Evolutionary conservation across 23 red algal species (phyloP), one percentile per base, ranked within the genome.

Genomic region (Gracilaria caudata): DNA sequence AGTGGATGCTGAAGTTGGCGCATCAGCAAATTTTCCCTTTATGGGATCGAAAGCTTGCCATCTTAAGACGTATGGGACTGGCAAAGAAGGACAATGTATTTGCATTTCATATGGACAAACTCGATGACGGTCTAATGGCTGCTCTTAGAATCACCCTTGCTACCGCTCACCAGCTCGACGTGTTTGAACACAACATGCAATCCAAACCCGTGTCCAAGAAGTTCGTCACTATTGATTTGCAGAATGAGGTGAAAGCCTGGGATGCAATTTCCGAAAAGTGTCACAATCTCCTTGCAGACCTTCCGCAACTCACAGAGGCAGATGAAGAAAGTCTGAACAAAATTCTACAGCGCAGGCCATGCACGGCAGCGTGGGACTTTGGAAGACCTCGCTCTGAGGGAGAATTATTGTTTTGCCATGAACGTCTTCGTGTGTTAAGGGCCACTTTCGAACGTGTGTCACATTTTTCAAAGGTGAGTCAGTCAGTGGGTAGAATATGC

Each of bases 1-100:
- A 91, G 45, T 89, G 85, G 85, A 53, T 78, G 17, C 35, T 79
- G 7, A 24, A 79, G 11, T 19, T 89, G 20, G 72, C 57, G 11
- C 54, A 89, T 77, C 40, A 39, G 7, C 16, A 54, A 10, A 14
- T 28, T 20, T 49, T 12, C 20, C 3, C 11, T 20, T 19, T 54
- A 34, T 86, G 82, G 82, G 85, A 89, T 72, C 44, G 76, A 75
- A 82, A 91, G 61, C 65, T 91, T 54, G 77, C 79, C 7, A 34
- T 82, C 26, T 23, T 91, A 28, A 24, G 28, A 43, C 55, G 39
- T 11, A 51, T 45, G 25, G 76, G 66, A 13, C 32, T 91, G 2
- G 49, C 51, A 72, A 58, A 82, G n/a, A 44, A 57, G 33, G 76
- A 60, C 17, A 82, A 58, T 34, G 17, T 43, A 39, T 82, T 73